Base-by-base conservation (phyloP, 768 basidiomycete species). In the Thelephora aurantiotincta region DNA sequence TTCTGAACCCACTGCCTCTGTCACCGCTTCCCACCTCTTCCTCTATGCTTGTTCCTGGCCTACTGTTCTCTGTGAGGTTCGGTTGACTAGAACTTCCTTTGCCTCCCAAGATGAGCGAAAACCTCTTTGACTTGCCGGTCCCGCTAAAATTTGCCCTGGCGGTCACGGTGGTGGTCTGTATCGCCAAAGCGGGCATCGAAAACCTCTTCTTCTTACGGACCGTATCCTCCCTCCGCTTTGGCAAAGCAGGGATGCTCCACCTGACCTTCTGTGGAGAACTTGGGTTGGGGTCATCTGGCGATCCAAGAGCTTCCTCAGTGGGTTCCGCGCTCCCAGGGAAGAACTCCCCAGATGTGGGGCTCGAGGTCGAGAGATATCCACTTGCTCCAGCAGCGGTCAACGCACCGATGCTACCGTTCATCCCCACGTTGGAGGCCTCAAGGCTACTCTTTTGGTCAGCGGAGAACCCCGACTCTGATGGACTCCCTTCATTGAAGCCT, bases 131-230 rank as follows among this genome's bases (percentile, higher is more conserved):
- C 42, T 63, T 57, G 51, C 63, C 68, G 49, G 60, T 65, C 12
- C 61, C 63, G 20, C 54, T 56, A 19, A 55, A 50, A 44, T 50
- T 63, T 35, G 75, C 73, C 16, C 75, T 71, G 18, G 80, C 74
- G 23, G 78, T 81, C 12, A 88, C 83, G 14, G 73, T 76, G 26
- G 77, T 77, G 26, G 78, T 77, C 53, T 87, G 83, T 59, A 88
- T 53, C 34, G 80, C 83, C 34, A 89, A 68, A n/a, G 82, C 82
- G 42, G 85, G 82, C 44, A 82, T 51, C 44, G 86, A 87, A 55
- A 86, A 86, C 35, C 82, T 73, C 57, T 84, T 82, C 55, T 67
- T 68, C 55, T 76, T 61, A 53, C 80, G 64, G 38, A 71, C 72
- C 0, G 81, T 82, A 51, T 82, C 73, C 57, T 83, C 82, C 54